A percentile compares a stretch with the other conserved stretches of the same genome.
Evolutionary conservation across 2,329 filamentous ascomycete species (phyloP).

Genomic region (Aureobasidium sp.): DNA sequence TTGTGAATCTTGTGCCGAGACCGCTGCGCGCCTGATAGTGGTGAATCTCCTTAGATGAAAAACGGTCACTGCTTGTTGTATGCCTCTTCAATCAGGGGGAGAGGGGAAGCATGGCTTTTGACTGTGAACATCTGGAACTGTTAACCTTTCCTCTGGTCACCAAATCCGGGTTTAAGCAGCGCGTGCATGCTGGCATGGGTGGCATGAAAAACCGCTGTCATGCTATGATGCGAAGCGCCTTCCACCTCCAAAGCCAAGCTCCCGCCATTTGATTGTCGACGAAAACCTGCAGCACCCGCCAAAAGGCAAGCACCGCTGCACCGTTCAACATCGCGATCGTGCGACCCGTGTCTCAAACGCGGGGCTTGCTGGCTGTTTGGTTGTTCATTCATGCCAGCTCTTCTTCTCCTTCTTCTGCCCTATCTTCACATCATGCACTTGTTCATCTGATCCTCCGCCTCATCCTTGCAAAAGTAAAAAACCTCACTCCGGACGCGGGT

Average conservation of each 20-base stretch:
- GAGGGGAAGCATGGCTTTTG: neutral
- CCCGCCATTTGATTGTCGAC: neutral
- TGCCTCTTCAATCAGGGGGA: neutral
- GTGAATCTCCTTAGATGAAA: neutral
- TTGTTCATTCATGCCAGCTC: neutral
- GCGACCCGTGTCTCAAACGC: constrained; percentile 5
- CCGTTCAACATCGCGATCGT: constrained; percentile 5
- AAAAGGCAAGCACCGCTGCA: neutral
- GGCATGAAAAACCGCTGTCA: neutral
- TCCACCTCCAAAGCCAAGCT: constrained; percentile 2
- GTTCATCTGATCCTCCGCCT: neutral
- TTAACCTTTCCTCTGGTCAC: neutral
- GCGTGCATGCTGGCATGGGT: neutral
- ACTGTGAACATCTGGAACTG: neutral
- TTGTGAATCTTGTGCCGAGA: constrained; percentile 7
- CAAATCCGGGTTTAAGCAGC: neutral
- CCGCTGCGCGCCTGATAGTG: neutral
- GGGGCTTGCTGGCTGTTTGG: neutral
- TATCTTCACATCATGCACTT: neutral
- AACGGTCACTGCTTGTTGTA: neutral
- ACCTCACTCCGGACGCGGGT: neutral
- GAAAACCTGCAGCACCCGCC: neutral
- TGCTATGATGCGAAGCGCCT: constrained; percentile 5
- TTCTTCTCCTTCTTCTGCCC: neutral
- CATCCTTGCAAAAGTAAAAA: neutral